Percentiles rank a stretch among this genome's conserved stretches.
phyloP scores from a whole-genome alignment of 2,329 filamentous ascomycete species.

The Westerdykella ornata region DNA sequence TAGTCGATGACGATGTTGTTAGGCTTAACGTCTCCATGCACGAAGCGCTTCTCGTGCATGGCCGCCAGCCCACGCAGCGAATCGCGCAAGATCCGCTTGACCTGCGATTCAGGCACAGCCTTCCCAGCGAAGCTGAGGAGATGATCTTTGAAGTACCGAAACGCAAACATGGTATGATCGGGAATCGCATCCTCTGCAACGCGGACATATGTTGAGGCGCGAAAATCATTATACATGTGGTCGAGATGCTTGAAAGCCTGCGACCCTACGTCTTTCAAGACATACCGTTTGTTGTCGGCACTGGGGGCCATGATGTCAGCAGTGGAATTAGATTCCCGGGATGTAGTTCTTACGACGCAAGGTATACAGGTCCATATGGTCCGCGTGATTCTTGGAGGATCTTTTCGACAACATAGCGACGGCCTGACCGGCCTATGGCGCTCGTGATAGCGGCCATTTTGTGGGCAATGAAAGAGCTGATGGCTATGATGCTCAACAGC shows the following conservation, averaged over 20 bases:
- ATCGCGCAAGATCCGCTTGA: constrained; percentile 42
- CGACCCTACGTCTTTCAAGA: constrained; percentile 10
- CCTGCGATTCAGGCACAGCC: constrained; percentile 32
- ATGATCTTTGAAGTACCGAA: constrained; percentile 41
- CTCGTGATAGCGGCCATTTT: constrained; percentile 7
- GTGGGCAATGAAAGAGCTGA: too few relatives aligned
- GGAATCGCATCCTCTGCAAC: constrained; percentile 39
- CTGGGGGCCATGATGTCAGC: constrained; percentile 1
- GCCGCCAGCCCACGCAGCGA: constrained; percentile 37
- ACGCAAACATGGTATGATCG: constrained; percentile 43
- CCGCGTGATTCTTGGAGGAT: constrained; percentile 9
- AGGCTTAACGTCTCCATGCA: constrained; percentile 38
- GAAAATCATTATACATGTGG: constrained; percentile 8
- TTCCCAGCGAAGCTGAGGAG: constrained; percentile 41
- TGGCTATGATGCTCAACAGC: too few relatives aligned
- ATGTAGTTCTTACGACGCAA: constrained; percentile 8
- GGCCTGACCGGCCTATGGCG: constrained; percentile 8
- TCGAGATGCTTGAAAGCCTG: constrained; percentile 8
- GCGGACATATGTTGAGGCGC: constrained; percentile 11
- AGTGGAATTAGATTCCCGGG: neutral
- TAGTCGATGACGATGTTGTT: constrained; percentile 43
- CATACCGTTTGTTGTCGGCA: constrained; percentile 7
- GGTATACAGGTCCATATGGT: constrained; percentile 6
- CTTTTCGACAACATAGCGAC: constrained; percentile 10
- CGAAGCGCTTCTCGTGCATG: constrained; percentile 10